A percentile compares a stretch with the other conserved stretches of the same genome.
These are phyloP conservation scores for Phoenix roebelenii DNA, from an alignment of 176 grass and related monocot species.

Conservation along the genomic window DNA sequence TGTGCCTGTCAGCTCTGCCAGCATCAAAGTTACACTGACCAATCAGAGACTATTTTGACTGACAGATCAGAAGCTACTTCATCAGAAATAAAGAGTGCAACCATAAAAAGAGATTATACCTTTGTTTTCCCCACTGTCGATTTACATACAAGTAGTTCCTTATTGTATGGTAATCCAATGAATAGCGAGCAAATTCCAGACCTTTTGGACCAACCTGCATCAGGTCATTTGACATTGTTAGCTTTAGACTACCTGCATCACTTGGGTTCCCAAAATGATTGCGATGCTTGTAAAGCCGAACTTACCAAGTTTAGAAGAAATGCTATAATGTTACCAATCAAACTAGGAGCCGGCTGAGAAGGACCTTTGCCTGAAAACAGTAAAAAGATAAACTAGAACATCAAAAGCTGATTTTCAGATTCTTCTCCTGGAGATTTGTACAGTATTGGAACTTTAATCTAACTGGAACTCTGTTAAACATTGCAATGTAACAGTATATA, in stretches of 20 bases:
- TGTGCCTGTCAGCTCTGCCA: slow-evolving; percentile 70
- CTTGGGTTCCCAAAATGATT: no score
- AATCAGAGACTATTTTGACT: not conserved
- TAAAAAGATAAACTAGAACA: not conserved
- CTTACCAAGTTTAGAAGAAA: slow-evolving; percentile 77
- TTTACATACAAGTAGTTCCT: slow-evolving; percentile 81
- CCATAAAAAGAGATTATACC: slow-evolving; percentile 19
- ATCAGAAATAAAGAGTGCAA: not conserved
- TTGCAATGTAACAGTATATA: no score
- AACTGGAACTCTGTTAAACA: no score
- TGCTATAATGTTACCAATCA: slow-evolving; percentile 72
- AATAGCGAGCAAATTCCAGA: slow-evolving; percentile 94
- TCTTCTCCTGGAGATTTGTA: no score
- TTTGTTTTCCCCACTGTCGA: slow-evolving; percentile 66
- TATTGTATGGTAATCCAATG: slow-evolving; percentile 86
- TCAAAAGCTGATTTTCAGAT: no score
- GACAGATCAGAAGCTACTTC: not conserved
- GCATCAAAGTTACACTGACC: not conserved
- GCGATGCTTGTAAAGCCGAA: not conserved
- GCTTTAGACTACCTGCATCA: no score
- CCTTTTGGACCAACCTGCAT: slow-evolving; percentile 84
- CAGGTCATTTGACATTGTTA: not conserved
- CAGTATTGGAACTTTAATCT: no score
- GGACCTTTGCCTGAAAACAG: slow-evolving; percentile 65
- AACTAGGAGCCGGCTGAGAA: slow-evolving; percentile 57